Evolutionary conservation across 1,284 basidiomycete genomes (phyloP).

Genomic region (Moesziomyces parantarcticus): DNA sequence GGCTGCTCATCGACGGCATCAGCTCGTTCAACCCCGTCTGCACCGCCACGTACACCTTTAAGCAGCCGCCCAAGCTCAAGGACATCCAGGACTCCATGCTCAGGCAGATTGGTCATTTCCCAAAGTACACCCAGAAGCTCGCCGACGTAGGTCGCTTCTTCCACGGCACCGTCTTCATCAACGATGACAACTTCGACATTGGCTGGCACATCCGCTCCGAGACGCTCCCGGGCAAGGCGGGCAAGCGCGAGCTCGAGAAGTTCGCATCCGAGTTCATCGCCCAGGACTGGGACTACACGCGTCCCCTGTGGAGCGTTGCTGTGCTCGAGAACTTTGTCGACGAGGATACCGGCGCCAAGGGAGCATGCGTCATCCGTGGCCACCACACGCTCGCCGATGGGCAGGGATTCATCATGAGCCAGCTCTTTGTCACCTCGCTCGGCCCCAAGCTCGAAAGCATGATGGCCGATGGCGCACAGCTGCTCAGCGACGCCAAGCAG

Average conservation of each 20-base stretch:
- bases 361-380: conserved; percentile 59
- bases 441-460: conserved; percentile 59
- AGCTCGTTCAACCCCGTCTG: conserved; percentile 63
- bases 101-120: conserved; percentile 51
- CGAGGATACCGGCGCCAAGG: conserved; percentile 35
- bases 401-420: conserved; percentile 63
- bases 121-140: conserved; percentile 59
- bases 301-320: conserved; percentile 57
- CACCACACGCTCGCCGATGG: conserved; percentile 64
- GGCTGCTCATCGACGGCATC: conserved; percentile 50
- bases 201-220: conserved; percentile 41
- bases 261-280: conserved; percentile 59
- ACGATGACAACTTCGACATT: conserved; percentile 51
- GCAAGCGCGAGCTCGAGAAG: conserved; percentile 54
- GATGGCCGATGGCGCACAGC: conserved; percentile 51
- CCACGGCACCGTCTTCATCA: conserved; percentile 53
- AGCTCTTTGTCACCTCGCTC: conserved; percentile 58
- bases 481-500: conserved; percentile 50
- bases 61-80: conserved; percentile 30
- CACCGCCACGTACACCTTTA: conserved; percentile 58
- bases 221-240: conserved; percentile 45
- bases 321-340: conserved; percentile 59
- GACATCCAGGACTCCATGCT: conserved; percentile 36
- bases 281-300: conserved; percentile 54
- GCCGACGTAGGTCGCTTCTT: conserved; percentile 50